These are phyloP conservation scores for Cardiospermum halicacabum DNA, from an alignment of 345 rosid species.

Conservation along the genomic window DNA sequence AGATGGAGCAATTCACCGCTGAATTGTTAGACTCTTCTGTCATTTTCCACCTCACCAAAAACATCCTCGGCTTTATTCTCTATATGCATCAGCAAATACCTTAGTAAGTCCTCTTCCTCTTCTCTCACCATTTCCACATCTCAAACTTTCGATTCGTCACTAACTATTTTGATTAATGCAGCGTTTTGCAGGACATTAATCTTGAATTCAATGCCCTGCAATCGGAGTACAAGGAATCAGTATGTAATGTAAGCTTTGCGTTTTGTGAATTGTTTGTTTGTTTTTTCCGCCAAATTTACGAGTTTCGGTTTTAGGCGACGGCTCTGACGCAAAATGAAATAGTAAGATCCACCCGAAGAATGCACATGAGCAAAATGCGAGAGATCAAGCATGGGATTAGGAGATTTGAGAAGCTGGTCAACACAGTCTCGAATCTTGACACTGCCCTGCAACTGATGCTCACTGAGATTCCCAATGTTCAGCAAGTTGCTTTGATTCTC, in stretches of 20 bases:
- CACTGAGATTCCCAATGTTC: slow-evolving; percentile 37
- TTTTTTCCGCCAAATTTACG: slow-evolving; percentile 25
- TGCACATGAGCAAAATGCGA: slow-evolving; percentile 46
- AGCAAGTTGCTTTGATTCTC: slow-evolving; percentile 53
- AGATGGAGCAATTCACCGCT: slow-evolving; percentile 34
- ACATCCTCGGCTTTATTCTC: slow-evolving; percentile 66
- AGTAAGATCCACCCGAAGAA: slow-evolving; percentile 48
- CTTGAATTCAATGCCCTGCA: slow-evolving; percentile 52
- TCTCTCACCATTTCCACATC: not conserved
- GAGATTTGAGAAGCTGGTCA: slow-evolving; percentile 69
- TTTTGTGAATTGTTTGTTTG: not conserved
- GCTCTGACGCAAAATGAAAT: slow-evolving; percentile 35
- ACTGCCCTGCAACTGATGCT: slow-evolving; percentile 46
- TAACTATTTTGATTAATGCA: slow-evolving; percentile 22
- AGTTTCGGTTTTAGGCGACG: slow-evolving; percentile 42
- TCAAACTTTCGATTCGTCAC: too few relatives aligned
- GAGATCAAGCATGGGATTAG: slow-evolving; percentile 62
- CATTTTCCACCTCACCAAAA: slow-evolving; percentile 60
- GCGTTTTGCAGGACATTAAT: slow-evolving; percentile 69
- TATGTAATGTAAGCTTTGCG: slow-evolving; percentile 30
- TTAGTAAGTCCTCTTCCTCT: slow-evolving; percentile 38
- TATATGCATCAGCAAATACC: slow-evolving; percentile 98
- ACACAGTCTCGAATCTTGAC: slow-evolving; percentile 39
- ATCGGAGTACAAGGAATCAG: slow-evolving; percentile 55
- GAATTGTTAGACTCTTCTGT: slow-evolving; percentile 43